Evolutionary conservation across 306 rosid species (phyloP).

Genomic region (Dalbergia cultrata): DNA sequence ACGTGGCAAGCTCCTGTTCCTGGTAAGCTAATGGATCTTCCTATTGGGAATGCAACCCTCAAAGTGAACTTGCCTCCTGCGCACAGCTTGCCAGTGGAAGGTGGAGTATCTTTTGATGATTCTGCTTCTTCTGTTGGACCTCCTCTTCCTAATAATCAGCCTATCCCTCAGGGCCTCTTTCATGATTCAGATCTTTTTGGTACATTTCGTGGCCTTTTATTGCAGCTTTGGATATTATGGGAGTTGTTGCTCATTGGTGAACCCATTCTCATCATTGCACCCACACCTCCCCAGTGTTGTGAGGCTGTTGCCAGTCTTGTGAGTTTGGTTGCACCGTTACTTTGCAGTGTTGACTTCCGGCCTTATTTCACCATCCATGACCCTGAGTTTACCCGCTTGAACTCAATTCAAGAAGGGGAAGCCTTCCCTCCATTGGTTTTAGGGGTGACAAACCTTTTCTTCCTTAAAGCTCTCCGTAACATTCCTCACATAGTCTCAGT

Average conservation of each 20-base stretch:
- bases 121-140: constrained; percentile 81
- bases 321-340: constrained; percentile 89
- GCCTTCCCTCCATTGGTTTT: constrained; percentile 79
- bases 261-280: constrained; percentile 85
- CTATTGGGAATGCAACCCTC: constrained; percentile 84
- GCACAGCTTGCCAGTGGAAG: constrained; percentile 72
- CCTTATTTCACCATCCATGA: constrained; percentile 93
- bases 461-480: constrained; percentile 79
- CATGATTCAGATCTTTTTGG: constrained; percentile 88
- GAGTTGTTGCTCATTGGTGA: constrained; percentile 85
- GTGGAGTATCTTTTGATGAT: constrained; percentile 64
- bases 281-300: constrained; percentile 90
- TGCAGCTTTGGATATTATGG: constrained; percentile 95
- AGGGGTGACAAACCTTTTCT: constrained; percentile 93
- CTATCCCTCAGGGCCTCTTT: constrained; percentile 82
- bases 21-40: constrained; percentile 86
- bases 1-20: constrained; percentile 81
- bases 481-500: constrained; percentile 85
- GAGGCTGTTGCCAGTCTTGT: constrained; percentile 94
- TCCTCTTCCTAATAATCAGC: constrained; percentile 78
- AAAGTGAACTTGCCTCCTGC: constrained; percentile 90
- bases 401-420: constrained; percentile 74
- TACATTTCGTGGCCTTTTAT: constrained; percentile 69
- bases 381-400: constrained; percentile 76
- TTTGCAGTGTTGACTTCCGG: constrained; percentile 82